A percentile compares a stretch with the other conserved stretches of the same genome.
Conservation (phyloP, 1,139 yeast species). For the Geotrichum bryndzae region DNA sequence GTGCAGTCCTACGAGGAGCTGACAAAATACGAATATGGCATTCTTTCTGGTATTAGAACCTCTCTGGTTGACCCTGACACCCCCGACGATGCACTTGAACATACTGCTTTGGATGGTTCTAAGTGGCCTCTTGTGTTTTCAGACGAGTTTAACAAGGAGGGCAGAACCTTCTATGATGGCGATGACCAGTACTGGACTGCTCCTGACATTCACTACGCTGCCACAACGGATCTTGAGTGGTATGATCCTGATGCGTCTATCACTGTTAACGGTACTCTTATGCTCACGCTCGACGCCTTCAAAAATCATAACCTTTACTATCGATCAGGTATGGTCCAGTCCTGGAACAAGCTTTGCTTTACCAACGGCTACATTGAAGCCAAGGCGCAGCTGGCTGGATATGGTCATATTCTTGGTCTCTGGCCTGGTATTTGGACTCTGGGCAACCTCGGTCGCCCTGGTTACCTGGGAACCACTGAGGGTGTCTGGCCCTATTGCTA, state of each 20-base stretch:
- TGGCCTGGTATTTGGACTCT: conserved; percentile 93
- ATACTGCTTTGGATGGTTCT: conserved; percentile 48
- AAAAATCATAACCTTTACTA: conserved; percentile 65
- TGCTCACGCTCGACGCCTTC: conserved; percentile 66
- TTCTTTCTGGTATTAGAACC: conserved; percentile 56
- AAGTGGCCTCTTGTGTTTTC: conserved; percentile 67
- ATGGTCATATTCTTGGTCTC: conserved; percentile 61
- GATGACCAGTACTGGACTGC: conserved; percentile 84
- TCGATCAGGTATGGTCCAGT: conserved; percentile 78
- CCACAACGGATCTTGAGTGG: conserved; percentile 83
- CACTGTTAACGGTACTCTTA: conserved; percentile 61
- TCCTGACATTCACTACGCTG: conserved; percentile 68
- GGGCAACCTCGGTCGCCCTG: conserved; percentile 83
- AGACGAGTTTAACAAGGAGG: conserved; percentile 78
- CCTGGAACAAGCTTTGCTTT: conserved; percentile 79
- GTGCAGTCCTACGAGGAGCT: conserved; percentile 38
- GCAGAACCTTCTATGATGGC: conserved; percentile 74
- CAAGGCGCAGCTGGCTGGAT: conserved; percentile 65
- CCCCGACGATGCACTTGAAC: conserved; percentile 44
- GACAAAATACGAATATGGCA: conserved; percentile 54
- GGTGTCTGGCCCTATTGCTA: conserved; percentile 92
- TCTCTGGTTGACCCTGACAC: conserved; percentile 72
- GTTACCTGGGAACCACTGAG: conserved; percentile 69
- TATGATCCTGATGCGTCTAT: conserved; percentile 76
- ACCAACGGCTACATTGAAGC: conserved; percentile 69